These are phyloP conservation scores for Isatis tinctoria DNA, from an alignment of 345 rosid species.

Conservation along the genomic window DNA sequence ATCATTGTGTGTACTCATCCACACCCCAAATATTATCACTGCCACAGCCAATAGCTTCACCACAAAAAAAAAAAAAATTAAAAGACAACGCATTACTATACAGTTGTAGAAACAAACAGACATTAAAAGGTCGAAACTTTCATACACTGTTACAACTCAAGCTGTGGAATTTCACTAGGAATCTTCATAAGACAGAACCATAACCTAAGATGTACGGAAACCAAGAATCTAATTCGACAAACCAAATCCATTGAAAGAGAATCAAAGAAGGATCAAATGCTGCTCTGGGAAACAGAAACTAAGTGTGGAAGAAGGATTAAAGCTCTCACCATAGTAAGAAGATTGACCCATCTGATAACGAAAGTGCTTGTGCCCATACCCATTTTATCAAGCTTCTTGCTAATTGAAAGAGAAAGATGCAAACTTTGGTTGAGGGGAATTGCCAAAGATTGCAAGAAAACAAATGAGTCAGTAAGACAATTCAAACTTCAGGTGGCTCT, in stretches of 20 bases:
- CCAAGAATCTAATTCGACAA: slow-evolving; percentile 11
- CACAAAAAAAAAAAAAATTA: slow-evolving; percentile 18
- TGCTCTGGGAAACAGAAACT: neutral
- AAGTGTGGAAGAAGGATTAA: neutral
- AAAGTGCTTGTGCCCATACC: slow-evolving; percentile 86
- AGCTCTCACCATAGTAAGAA: slow-evolving; percentile 75
- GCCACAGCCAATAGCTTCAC: slow-evolving; percentile 75
- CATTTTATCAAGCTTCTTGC: slow-evolving; percentile 39
- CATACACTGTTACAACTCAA: neutral
- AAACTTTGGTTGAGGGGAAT: slow-evolving; percentile 12
- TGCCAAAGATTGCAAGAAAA: slow-evolving; percentile 8
- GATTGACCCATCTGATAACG: slow-evolving; percentile 89
- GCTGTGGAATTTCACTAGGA: neutral
- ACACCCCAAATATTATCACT: slow-evolving; percentile 74
- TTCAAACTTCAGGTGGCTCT: slow-evolving; percentile 19
- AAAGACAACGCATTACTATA: neutral
- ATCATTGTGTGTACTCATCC: slow-evolving; percentile 95
- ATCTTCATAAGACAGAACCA: slow-evolving; percentile 8
- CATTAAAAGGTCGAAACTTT: neutral
- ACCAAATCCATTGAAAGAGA: slow-evolving; percentile 10
- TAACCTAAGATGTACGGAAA: slow-evolving; percentile 11
- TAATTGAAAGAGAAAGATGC: neutral
- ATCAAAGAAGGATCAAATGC: neutral
- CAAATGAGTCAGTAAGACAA: slow-evolving; percentile 11
- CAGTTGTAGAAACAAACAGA: neutral